Evolutionary conservation across 2,329 filamentous ascomycete species (phyloP), one percentile per base, ranked within the genome.

Genomic region (Sporothrix curviconia): DNA sequence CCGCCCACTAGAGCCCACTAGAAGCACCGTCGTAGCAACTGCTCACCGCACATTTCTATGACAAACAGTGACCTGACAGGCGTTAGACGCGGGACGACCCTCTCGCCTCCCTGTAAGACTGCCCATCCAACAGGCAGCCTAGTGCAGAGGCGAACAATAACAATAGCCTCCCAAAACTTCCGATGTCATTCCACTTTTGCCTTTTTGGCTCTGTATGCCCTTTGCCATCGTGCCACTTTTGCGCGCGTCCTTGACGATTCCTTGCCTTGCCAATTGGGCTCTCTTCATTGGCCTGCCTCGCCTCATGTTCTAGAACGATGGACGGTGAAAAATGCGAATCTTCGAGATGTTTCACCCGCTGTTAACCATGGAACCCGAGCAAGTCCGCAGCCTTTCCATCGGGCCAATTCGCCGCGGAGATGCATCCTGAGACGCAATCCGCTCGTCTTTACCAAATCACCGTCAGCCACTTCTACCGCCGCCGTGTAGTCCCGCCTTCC

Each of bases 341-440:
- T 32, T 32, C 28, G 6, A 5, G 28, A 32, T 15, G 7, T 40
- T 19, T 6, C 15, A 22, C 19, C 17, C 28, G 37, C n/a, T n/a
- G n/a, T n/a, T n/a, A n/a, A n/a, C 39, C 17, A 36, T 4, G 8
- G 14, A 17, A 39, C 15, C 22, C 47, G 19, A 34, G 47, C 24
- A 22, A 51, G 11, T 22, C 47, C 19, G 15, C 4, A 39, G 47
- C 34, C 49, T 15, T 49, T 37, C 24, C 14, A 25, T 47, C 58
- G 58, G 58, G 50, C 49, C 25, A 15, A 46, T 49, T 55, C 58
- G 58, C 58, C 58, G 58, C 58, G 58, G 58, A 60, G 58, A 60
- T 57, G 36, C 55, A 40, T 9, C 11, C n/a, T 37, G 39, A 39
- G 28, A n/a, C n/a, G n/a, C n/a, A n/a, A n/a, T n/a, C n/a, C n/a